Evolutionary conservation across 2,329 filamentous ascomycete species (phyloP).

Genomic region (Colletotrichum australisinense): DNA sequence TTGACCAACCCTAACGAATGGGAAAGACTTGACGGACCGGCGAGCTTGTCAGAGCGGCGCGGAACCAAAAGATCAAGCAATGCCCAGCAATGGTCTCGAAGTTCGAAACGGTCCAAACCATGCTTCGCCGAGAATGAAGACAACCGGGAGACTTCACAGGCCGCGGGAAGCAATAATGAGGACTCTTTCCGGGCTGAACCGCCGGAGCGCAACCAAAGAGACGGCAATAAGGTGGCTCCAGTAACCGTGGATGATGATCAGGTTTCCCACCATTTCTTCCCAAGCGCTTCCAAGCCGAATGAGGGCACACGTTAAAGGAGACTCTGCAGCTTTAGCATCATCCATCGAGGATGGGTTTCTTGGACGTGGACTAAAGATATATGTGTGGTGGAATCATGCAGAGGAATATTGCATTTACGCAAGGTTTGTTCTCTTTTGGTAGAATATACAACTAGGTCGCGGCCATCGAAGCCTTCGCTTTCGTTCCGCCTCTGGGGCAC

Average conservation of each 20-base stretch:
- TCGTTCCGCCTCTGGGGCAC: neutral
- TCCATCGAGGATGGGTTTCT: neutral
- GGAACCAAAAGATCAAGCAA: neutral
- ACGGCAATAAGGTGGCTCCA: neutral
- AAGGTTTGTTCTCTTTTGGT: slow-evolving; percentile 2
- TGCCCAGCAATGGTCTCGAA: neutral
- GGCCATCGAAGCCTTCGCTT: neutral
- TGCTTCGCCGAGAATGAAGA: neutral
- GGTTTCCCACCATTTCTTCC: slow-evolving; percentile 9
- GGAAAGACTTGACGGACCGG: neutral
- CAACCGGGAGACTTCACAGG: neutral
- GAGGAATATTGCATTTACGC: neutral
- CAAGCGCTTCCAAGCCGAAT: neutral
- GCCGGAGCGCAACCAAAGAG: neutral
- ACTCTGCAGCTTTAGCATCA: neutral
- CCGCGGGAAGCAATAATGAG: neutral
- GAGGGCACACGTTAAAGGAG: neutral
- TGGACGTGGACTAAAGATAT: neutral
- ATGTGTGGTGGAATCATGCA: neutral
- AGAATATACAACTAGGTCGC: slow-evolving; percentile 26
- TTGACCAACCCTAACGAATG: neutral
- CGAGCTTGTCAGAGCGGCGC: neutral
- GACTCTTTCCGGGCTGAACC: neutral
- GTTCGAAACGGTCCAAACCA: slow-evolving; percentile 3
- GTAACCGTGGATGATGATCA: neutral